A percentile compares a stretch with the other conserved stretches of the same genome.
phyloP scores from a whole-genome alignment of 2,329 filamentous ascomycete species.

The Endoconidiophora polonica region DNA sequence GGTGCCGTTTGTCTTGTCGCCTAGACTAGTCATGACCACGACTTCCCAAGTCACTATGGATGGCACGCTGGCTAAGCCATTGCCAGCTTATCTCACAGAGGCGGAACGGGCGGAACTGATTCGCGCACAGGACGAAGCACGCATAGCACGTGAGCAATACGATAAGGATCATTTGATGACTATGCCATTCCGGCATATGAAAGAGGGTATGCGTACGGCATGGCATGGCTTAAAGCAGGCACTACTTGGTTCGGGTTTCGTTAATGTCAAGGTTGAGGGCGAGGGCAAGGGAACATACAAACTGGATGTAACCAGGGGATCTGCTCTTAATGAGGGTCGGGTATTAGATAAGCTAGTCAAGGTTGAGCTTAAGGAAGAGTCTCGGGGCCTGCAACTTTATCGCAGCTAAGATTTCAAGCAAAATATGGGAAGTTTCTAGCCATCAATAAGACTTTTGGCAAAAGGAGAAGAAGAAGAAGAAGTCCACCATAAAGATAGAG shows the following conservation, averaged over 20 bases:
- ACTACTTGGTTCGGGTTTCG: constrained; percentile 40
- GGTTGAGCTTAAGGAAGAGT: constrained; percentile 7
- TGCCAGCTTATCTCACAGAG: constrained; percentile 23
- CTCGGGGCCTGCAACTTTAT: constrained; percentile 9
- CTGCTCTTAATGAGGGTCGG: constrained; percentile 40
- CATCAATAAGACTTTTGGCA: background rate
- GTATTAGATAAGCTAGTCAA: constrained; percentile 38
- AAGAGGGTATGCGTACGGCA: constrained; percentile 24
- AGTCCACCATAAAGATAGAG: background rate
- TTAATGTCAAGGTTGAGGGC: constrained; percentile 23
- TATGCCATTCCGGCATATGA: constrained; percentile 36
- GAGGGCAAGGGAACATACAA: constrained; percentile 32
- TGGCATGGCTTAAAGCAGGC: constrained; percentile 32
- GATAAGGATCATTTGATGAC: constrained; percentile 40
- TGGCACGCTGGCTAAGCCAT: constrained; percentile 23
- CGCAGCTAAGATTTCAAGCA: background rate
- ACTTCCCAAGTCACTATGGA: constrained; percentile 22
- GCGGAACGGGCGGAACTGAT: constrained; percentile 19
- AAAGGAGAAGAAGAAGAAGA: background rate
- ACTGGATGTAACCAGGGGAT: constrained; percentile 39
- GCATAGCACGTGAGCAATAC: constrained; percentile 28
- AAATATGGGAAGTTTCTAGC: background rate
- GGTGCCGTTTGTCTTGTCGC: constrained; percentile 28
- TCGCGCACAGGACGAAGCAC: constrained; percentile 23
- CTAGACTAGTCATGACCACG: constrained; percentile 25